Conservation (phyloP, 1,284 basidiomycete species). For the Cryptococcus sp. region DNA sequence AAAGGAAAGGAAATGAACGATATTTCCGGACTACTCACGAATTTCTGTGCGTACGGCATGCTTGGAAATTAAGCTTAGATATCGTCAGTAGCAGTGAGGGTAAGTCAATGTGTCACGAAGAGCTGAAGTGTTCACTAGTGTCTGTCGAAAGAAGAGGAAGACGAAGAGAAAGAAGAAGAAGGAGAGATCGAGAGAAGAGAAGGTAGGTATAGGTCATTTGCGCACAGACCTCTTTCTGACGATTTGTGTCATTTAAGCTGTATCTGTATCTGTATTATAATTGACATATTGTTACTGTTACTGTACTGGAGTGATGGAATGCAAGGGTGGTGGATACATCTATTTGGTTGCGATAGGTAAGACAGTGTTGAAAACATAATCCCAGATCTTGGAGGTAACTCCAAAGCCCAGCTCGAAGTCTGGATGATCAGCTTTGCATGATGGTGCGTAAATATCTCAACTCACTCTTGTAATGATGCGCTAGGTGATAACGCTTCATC, state of each 20-base stretch:
- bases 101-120: too few relatives aligned
- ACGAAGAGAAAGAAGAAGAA: neutral
- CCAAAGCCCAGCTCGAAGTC: conserved; percentile 97
- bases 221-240: neutral
- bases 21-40: neutral
- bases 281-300: too few relatives aligned
- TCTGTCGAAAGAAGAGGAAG: neutral
- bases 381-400: conserved; percentile 94
- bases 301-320: too few relatives aligned
- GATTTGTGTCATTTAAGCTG: neutral
- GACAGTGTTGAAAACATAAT: conserved; percentile 82
- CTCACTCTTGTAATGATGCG: conserved; percentile 87
- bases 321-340: neutral
- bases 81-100: too few relatives aligned
- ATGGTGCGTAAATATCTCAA: conserved; percentile 3
- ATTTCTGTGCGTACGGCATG: neutral
- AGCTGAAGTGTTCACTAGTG: too few relatives aligned
- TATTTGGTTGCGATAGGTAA: conserved; percentile 54
- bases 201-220: neutral
- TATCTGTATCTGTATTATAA: neutral
- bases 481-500: conserved; percentile 96
- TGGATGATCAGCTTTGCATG: conserved; percentile 12
- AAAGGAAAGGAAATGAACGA: neutral
- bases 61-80: neutral
- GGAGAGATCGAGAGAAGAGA: neutral